Evolutionary conservation across 2,329 filamentous ascomycete species (phyloP), one percentile per base, ranked within the genome.

Genomic region (Pseudogymnoascus sp.): DNA sequence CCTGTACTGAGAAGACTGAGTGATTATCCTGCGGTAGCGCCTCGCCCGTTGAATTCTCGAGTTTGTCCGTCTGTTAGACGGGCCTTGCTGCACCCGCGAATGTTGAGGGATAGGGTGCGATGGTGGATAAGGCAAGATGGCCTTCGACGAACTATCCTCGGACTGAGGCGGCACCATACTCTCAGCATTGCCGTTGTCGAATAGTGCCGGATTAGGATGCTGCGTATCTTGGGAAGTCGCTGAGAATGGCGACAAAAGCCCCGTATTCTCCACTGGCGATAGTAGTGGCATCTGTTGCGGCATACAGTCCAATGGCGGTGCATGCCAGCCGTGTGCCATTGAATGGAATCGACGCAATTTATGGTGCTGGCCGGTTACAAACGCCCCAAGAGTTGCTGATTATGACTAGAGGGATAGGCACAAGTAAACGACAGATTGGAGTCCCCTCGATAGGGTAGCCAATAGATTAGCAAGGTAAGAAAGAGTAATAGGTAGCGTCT

Each of bases 1-100:
- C 63, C 82, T 80, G 69, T 88, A 88, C 64, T 85, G 81, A 13
- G 80, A 80, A 66, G 83, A 84, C 62, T 81, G 78, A 68, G 84
- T 84, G 67, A 87, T 80, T 52, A 85, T 87, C 62, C 76, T 75
- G 64, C 65, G 68, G 25, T 70, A 70, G 33, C 72, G 69, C 61
- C 71, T 69, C 12, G 69, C 67, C 12, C 64, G 59, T 36, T 69
- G 68, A 39, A 68, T 64, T 35, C 71, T 68, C 5, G 70, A 69
- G 27, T 68, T 69, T 15, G 76, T 72, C 31, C 72, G 69, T 39
- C 72, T 33, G 29, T 13, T 55, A 12, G 48, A 55, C 15, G 9
- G 48, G 3, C 27, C 48, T 12, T 55, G 27, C 29, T 21, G 29
- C n/a, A 33, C 18, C 48, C 48, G 48, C 15, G 48, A 55, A 10